phyloP scores from a whole-genome alignment of 805 yeast species.

The Candida railenensis region DNA sequence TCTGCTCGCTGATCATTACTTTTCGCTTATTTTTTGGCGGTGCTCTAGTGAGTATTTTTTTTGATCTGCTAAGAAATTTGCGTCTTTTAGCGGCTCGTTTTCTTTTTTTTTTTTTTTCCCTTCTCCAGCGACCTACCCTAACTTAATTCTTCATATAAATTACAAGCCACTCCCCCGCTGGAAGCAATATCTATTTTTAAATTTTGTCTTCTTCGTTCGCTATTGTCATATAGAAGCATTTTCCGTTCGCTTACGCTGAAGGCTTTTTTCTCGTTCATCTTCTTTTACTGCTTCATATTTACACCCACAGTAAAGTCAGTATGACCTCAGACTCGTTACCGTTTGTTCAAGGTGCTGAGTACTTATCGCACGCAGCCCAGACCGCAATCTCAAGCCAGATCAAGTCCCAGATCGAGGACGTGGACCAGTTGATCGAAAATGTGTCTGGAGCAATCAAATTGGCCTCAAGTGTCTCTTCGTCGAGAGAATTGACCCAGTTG shows the following conservation, averaged over 20 bases:
- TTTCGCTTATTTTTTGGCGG: no score
- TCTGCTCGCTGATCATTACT: no score
- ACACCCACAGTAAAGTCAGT: background rate
- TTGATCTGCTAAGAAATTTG: no score
- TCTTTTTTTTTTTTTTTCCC: no score
- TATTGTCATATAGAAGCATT: background rate
- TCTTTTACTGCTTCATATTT: background rate
- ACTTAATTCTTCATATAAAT: no score
- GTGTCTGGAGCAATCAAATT: slow-evolving; percentile 48
- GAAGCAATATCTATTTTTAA: no score
- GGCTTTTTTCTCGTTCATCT: background rate
- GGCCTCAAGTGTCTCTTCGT: slow-evolving; percentile 18
- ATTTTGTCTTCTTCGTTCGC: no score
- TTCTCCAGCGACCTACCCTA: no score
- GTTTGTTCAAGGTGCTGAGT: slow-evolving; percentile 1
- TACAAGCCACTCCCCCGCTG: no score
- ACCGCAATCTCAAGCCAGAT: slow-evolving; percentile 40
- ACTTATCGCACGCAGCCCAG: slow-evolving; percentile 21
- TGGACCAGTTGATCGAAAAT: slow-evolving; percentile 36
- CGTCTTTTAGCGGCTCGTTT: no score
- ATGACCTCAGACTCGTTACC: slow-evolving; percentile 4
- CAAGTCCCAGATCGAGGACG: slow-evolving; percentile 35
- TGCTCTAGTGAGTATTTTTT: no score
- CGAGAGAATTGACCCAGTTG: slow-evolving; percentile 43
- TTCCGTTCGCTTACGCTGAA: background rate